phyloP scores from a whole-genome alignment of 768 basidiomycete species.

The Lyophyllum semitale region DNA sequence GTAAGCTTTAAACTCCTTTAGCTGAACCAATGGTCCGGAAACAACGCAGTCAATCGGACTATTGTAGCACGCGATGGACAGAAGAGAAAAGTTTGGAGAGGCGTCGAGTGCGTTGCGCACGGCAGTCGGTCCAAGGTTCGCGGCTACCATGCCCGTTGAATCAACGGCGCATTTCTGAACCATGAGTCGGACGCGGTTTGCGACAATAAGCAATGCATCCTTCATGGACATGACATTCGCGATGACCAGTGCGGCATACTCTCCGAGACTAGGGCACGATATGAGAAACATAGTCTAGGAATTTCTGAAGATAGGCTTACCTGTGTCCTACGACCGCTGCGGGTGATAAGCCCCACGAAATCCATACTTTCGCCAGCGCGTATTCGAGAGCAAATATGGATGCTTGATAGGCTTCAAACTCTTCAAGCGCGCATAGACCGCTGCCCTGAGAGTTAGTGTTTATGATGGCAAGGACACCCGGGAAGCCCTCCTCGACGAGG shows the following conservation, averaged over 20 bases:
- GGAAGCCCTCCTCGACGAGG: conserved; percentile 50
- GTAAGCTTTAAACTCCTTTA: conserved; percentile 41
- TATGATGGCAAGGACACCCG: conserved; percentile 50
- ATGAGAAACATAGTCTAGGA: conserved; percentile 1
- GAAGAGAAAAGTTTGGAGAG: conserved; percentile 31
- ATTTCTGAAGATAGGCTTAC: conserved; percentile 35
- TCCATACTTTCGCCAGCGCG: conserved; percentile 64
- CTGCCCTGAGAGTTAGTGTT: conserved; percentile 20
- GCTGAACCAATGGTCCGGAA: conserved; percentile 50
- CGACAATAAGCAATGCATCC: conserved; percentile 60
- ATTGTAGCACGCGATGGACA: conserved; percentile 65
- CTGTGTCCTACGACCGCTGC: conserved; percentile 72
- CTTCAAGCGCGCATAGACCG: conserved; percentile 28
- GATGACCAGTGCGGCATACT: conserved; percentile 71
- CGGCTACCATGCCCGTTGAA: conserved; percentile 63
- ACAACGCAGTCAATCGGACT: conserved; percentile 58
- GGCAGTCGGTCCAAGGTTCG: conserved; percentile 38
- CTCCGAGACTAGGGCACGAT: conserved; percentile 58
- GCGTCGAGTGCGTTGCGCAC: conserved; percentile 36
- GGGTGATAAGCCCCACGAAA: conserved; percentile 66
- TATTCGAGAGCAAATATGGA: conserved; percentile 66
- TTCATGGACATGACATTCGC: conserved; percentile 59
- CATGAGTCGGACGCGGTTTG: conserved; percentile 60
- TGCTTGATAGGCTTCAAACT: conserved; percentile 49
- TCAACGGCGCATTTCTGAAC: conserved; percentile 42